phyloP scores from a whole-genome alignment of 495 filamentous ascomycete genomes.

The Lasiosphaeria miniovina region DNA sequence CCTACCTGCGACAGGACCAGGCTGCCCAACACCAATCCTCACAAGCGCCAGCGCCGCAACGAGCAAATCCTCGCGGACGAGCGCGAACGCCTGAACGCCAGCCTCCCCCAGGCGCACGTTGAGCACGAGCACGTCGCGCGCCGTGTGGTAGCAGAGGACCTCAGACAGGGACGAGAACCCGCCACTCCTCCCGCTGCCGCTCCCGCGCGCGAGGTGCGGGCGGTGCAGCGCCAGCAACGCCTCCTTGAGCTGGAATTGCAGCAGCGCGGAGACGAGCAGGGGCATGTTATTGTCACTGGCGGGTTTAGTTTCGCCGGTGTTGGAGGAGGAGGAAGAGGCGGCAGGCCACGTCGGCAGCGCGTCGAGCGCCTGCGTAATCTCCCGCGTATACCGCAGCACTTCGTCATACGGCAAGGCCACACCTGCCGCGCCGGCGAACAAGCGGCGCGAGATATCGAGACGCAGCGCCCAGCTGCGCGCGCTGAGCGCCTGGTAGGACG shows the following conservation, averaged over 20 bases:
- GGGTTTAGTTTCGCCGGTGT: constrained; percentile 1
- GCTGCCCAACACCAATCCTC: not conserved
- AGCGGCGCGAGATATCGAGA: constrained; percentile 27
- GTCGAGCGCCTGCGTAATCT: constrained; percentile 33
- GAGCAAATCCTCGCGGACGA: constrained; percentile 34
- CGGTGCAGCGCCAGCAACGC: constrained; percentile 34
- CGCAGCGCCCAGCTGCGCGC: constrained; percentile 30
- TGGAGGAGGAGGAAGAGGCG: no score
- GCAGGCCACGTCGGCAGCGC: constrained; percentile 28
- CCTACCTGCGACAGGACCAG: constrained; percentile 11
- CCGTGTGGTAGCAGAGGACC: constrained; percentile 33
- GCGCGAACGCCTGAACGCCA: constrained; percentile 30
- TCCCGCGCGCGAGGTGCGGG: constrained; percentile 21
- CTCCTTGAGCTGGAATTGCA: constrained; percentile 35
- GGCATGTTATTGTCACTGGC: constrained; percentile 15
- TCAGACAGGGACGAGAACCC: constrained; percentile 30
- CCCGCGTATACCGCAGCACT: constrained; percentile 33
- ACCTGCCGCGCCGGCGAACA: constrained; percentile 24
- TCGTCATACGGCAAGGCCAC: constrained; percentile 30
- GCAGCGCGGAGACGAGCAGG: constrained; percentile 28
- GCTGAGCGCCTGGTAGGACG: constrained; percentile 33
- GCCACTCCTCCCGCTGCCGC: constrained; percentile 13
- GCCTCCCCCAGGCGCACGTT: constrained; percentile 29
- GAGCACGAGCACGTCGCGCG: constrained; percentile 34
- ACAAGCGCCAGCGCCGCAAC: constrained; percentile 31